Base-by-base conservation (phyloP, 345 rosid genomes). In the Eutrema japonicum region DNA sequence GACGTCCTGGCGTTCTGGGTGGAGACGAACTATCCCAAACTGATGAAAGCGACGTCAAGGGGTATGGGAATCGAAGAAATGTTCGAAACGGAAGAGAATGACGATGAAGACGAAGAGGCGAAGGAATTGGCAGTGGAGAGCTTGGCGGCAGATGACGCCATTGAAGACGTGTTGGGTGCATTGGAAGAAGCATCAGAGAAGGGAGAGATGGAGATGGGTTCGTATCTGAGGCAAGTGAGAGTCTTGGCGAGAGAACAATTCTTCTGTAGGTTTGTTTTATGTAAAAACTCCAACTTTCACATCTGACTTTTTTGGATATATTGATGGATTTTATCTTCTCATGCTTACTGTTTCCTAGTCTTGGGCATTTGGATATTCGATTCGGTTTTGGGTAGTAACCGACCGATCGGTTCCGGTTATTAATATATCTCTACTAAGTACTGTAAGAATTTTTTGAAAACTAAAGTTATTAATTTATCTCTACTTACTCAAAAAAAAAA, bases 171-270 rank as follows among this genome's bases (percentile, higher is more conserved):
- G 76, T 51, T 85, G 33, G 72, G 72, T 64, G 80, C 59, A 10
- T 27, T 92, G 76, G 96, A 88, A 40, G 72, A 73, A 82, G 96
- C 85, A 16, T 45, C 78, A 14, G 86, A 71, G 60, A 53, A 16
- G 7, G 84, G 84, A 29, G 76, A 36, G 26, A 48, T 88, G 75
- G 71, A 61, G 8, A 61, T 84, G 32, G 89, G 82, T 40, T 72
- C 37, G 4, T 92, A 92, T 52, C 47, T 89, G 4, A 89, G 10
- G 78, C 87, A 81, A 50, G 85, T 92, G 9, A 84, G 97, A 70
- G 72, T n/a, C 5, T 77, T 89, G 85, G 83, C 81, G 1, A 92
- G 96, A 77, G 96, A 88, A 68, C 94, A 89, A 56, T 91, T 83
- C 55, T 35, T 32, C 8, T 61, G 14, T 62, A 82, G 83, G 9